phyloP scores from a whole-genome alignment of 2,329 filamentous ascomycete species.

The Sphaerulina vaccinii region DNA sequence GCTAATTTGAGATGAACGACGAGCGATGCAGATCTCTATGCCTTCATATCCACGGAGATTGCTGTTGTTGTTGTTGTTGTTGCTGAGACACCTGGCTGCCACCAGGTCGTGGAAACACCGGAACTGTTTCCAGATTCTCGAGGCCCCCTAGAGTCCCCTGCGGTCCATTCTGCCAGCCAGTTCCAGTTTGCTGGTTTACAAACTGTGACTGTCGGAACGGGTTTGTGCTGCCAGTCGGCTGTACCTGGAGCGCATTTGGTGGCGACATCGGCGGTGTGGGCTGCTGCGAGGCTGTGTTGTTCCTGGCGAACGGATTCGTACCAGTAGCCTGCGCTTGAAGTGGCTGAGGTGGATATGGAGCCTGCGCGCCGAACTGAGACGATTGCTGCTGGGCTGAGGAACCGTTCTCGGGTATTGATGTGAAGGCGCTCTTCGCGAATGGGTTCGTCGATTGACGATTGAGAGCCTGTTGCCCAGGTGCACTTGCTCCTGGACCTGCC shows the following conservation, averaged over 20 bases:
- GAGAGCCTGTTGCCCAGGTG: conserved; percentile 23
- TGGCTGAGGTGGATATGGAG: conserved; percentile 40
- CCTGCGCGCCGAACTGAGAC: conserved; percentile 23
- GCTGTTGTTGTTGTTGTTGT: too few species aligned
- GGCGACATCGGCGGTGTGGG: conserved; percentile 37
- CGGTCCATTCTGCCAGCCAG: conserved; percentile 77
- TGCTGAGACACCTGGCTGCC: conserved; percentile 14
- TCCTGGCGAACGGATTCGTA: conserved; percentile 69
- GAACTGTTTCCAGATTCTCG: conserved; percentile 74
- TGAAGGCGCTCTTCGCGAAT: conserved; percentile 59
- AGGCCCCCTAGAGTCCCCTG: conserved; percentile 76
- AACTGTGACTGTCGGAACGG: conserved; percentile 91
- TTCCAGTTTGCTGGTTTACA: conserved; percentile 81
- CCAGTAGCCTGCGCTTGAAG: conserved; percentile 62
- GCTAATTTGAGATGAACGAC: conserved; percentile 4
- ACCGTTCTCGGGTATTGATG: conserved; percentile 29
- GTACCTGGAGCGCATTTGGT: conserved; percentile 58
- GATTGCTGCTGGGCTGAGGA: conserved; percentile 20
- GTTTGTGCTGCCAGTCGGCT: conserved; percentile 86
- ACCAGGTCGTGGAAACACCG: conserved; percentile 80
- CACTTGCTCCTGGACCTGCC: conserved; percentile 13
- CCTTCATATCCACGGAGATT: conserved; percentile 7
- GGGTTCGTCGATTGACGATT: conserved; percentile 44
- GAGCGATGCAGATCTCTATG: neutral
- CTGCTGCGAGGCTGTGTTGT: conserved; percentile 44